phyloP scores from a whole-genome alignment of 1,139 yeast species.

The Yamadazyma trypodendri region DNA sequence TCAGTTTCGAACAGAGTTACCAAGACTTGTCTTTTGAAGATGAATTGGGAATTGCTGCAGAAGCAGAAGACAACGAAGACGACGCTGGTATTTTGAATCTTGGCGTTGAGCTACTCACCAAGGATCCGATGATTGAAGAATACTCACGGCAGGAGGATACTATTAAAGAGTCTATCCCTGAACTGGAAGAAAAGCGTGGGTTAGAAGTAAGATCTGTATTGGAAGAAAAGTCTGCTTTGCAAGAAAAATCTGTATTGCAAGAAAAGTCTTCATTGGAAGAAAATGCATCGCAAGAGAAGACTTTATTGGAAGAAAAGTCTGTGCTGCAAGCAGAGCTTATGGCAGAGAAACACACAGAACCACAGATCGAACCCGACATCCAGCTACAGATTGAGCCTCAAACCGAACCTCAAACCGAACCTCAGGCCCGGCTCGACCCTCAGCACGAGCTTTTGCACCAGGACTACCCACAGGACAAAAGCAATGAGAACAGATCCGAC shows the following conservation, averaged over 20 bases:
- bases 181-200: too few relatives aligned
- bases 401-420: background rate
- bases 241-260: too few relatives aligned
- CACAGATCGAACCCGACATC: too few relatives aligned
- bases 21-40: constrained; percentile 46
- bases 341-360: too few relatives aligned
- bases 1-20: constrained; percentile 41
- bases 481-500: background rate
- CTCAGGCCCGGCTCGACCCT: constrained; percentile 2
- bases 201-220: too few relatives aligned
- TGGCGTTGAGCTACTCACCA: background rate
- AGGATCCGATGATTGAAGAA: background rate
- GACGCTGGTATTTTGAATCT: constrained; percentile 3
- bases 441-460: background rate
- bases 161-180: too few relatives aligned
- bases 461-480: background rate
- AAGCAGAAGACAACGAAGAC: constrained; percentile 6
- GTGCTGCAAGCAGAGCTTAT: too few relatives aligned
- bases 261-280: too few relatives aligned
- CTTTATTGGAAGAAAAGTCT: too few relatives aligned
- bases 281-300: too few relatives aligned
- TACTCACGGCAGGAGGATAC: background rate
- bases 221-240: too few relatives aligned
- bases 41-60: constrained; percentile 34
- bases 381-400: too few relatives aligned